Evolutionary conservation across 225 moss, liverwort and hornwort species (phyloP), one percentile per base, ranked within the genome.

Genomic region (Sphagnum contortum): DNA sequence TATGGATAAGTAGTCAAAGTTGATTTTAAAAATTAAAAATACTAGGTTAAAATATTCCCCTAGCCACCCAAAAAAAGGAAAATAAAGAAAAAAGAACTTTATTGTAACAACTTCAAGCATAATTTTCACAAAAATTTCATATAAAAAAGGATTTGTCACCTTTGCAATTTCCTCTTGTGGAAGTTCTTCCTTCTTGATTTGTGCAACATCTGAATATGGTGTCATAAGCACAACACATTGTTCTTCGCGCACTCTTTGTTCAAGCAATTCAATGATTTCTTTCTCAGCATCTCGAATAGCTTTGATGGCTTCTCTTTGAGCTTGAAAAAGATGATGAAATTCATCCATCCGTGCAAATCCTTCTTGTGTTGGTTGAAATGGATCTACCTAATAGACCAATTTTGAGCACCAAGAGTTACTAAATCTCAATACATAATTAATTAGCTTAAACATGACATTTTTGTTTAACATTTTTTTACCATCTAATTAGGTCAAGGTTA

Each of bases 271-370:
- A 0, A 66, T 49, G 0, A 78, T 80, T 66, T 92, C 92, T 0
- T 74, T 66, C 55, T 92, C 88, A 0, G 81, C 82, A 65, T 92
- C 85, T 3, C 88, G 85, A 8, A 92, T 66, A 50, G 62, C 64
- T 83, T 89, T 87, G 8, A 80, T 66, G 10, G 68, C 65, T 57
- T 83, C 77, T 3, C 81, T 85, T 59, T 92, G 87, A 2, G 69
- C 71, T 57, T 55, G 67, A 62, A 73, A 71, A 2, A 92, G 49
- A 56, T 88, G 79, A 49, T 76, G 79, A 14, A 78, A 89, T 48
- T 92, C 89, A 57, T 92, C 85, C 48, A 86, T 77, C 76, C 73
- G 76, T 13, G 70, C 77, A 52, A 89, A 92, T 3, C 81, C 87
- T 44, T 76, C 77, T 66, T 89, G 66, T 49, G 59, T 87, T 3